Percentiles rank a stretch among this genome's conserved stretches.
Evolutionary conservation across 2,329 filamentous ascomycete species (phyloP).

Genomic region (Arthrinium puccinioides): DNA sequence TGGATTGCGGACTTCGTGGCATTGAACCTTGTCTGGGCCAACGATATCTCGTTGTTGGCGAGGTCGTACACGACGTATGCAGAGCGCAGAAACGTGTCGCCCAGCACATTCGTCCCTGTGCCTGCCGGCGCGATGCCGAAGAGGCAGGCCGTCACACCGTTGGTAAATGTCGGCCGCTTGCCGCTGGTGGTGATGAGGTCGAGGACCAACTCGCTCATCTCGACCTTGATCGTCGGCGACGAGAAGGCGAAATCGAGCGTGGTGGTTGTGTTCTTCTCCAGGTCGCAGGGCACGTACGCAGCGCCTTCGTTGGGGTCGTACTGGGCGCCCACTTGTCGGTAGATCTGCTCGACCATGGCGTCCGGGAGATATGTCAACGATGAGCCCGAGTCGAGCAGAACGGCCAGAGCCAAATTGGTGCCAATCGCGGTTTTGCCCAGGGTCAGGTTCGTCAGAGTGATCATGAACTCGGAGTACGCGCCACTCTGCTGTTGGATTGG

Average conservation of each 20-base stretch:
- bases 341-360: constrained; percentile 35
- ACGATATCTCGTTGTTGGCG: constrained; percentile 61
- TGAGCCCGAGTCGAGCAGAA: constrained; percentile 65
- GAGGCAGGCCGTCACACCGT: constrained; percentile 51
- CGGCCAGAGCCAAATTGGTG: constrained; percentile 47
- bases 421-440: constrained; percentile 35
- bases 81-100: constrained; percentile 68
- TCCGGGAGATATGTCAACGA: constrained; percentile 62
- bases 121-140: constrained; percentile 60
- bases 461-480: constrained; percentile 54
- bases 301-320: constrained; percentile 45
- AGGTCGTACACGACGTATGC: constrained; percentile 73
- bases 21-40: constrained; percentile 62
- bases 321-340: constrained; percentile 32
- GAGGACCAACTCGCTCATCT: constrained; percentile 53
- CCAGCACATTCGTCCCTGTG: constrained; percentile 51
- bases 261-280: constrained; percentile 31
- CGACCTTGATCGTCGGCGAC: constrained; percentile 43
- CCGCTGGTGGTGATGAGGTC: constrained; percentile 40
- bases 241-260: constrained; percentile 49
- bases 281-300: constrained; percentile 56
- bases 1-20: constrained; percentile 39
- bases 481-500: constrained; percentile 53
- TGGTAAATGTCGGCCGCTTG: constrained; percentile 39
- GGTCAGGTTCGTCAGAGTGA: constrained; percentile 57